These are phyloP conservation scores for Acanthamoeba sp. DNA, from an alignment of 208 protist genomes.

Conservation along the genomic window DNA sequence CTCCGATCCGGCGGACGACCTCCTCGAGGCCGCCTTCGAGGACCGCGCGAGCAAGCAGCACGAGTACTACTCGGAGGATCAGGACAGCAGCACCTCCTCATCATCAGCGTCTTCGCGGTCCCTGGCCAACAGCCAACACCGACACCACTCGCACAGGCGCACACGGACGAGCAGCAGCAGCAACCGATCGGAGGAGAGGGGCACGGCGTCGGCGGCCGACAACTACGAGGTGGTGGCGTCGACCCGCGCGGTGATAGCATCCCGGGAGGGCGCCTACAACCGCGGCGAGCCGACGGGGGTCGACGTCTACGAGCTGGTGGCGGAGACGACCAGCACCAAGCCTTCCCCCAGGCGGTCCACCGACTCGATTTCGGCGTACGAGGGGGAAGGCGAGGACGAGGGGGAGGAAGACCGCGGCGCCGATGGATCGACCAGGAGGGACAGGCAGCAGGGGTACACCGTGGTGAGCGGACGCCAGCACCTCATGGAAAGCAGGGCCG, in stretches of 20 bases:
- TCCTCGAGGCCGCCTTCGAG: background rate
- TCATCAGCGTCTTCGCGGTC: background rate
- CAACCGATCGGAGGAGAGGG: background rate
- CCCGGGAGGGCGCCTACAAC: no score
- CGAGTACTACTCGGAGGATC: background rate
- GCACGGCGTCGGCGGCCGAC: background rate
- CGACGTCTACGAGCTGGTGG: background rate
- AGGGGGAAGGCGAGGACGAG: background rate
- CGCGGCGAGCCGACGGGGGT: background rate
- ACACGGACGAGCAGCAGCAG: background rate
- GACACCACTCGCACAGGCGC: background rate
- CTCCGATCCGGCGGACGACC: background rate
- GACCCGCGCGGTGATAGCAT: background rate
- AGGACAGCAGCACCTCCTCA: background rate
- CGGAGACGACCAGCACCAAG: background rate
- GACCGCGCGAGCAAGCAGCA: background rate
- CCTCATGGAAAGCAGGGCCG: background rate
- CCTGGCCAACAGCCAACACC: background rate
- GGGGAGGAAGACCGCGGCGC: no score
- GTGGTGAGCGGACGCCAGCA: background rate
- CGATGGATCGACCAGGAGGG: background rate
- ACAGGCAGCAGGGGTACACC: slow-evolving; percentile 4
- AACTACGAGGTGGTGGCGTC: slow-evolving; percentile 19
- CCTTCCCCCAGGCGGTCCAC: no score
- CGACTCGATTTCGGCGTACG: background rate